Percentiles rank a stretch among this genome's conserved stretches.
These are phyloP conservation scores for Cudoniella acicularis DNA, from an alignment of 495 filamentous ascomycete species.

Conservation along the genomic window DNA sequence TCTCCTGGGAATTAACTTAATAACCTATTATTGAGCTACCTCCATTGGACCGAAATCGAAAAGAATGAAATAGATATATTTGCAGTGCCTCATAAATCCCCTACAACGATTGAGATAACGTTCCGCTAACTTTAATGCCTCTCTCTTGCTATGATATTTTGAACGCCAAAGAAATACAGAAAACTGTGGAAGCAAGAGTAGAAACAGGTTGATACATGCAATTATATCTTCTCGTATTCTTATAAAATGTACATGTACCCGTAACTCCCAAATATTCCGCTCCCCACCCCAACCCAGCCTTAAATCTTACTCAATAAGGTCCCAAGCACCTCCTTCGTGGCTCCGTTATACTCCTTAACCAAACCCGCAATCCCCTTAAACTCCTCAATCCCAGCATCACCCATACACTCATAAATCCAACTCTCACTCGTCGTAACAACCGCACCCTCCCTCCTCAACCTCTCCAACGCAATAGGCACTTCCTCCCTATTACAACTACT, in stretches of 20 bases:
- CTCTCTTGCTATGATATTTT: no score
- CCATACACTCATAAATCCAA: slow-evolving; percentile 88
- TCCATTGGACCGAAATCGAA: no score
- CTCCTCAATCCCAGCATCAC: slow-evolving; percentile 73
- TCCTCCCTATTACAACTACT: slow-evolving; percentile 81
- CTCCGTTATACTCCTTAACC: slow-evolving; percentile 71
- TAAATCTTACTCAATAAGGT: slow-evolving; percentile 66
- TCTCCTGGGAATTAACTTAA: no score
- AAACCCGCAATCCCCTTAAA: slow-evolving; percentile 70
- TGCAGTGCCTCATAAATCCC: no score
- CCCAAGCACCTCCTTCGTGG: slow-evolving; percentile 61
- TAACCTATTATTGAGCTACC: no score
- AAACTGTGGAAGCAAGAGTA: no score
- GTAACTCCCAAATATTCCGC: neutral
- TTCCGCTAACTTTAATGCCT: no score
- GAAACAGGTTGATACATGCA: no score
- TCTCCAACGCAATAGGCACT: slow-evolving; percentile 68
- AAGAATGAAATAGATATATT: no score
- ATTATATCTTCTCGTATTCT: neutral
- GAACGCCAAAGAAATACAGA: no score
- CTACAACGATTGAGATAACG: no score
- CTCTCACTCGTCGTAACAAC: slow-evolving; percentile 86
- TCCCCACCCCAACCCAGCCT: neutral
- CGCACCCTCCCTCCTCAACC: slow-evolving; percentile 73
- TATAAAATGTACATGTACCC: neutral